phyloP scores from a whole-genome alignment of 768 basidiomycete genomes.

The Chiua virens region DNA sequence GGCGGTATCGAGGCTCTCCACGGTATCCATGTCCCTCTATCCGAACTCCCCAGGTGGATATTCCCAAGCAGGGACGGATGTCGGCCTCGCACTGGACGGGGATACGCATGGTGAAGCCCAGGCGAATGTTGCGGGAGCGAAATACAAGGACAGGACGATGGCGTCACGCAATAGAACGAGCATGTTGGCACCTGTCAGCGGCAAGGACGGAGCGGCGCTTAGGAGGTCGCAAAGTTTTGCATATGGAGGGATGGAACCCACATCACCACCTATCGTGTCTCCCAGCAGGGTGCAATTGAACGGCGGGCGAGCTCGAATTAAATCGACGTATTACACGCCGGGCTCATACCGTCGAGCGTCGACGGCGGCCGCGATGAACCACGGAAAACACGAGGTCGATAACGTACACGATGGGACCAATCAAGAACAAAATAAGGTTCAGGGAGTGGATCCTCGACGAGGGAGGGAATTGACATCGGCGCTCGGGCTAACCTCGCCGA shows the following conservation, averaged over 20 bases:
- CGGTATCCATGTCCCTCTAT: conserved; percentile 49
- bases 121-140: conserved; percentile 30
- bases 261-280: conserved; percentile 39
- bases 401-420: conserved; percentile 34
- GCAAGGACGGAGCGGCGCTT: conserved; percentile 21
- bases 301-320: conserved; percentile 64
- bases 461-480: conserved; percentile 42
- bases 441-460: conserved; percentile 44
- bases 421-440: conserved; percentile 25
- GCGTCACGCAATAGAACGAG: conserved; percentile 20
- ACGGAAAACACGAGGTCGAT: conserved; percentile 34
- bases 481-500: conserved; percentile 35
- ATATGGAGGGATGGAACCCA: conserved; percentile 54
- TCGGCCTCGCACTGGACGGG: conserved; percentile 38
- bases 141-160: conserved; percentile 36
- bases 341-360: conserved; percentile 57
- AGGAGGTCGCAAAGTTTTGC: conserved; percentile 40
- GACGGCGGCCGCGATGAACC: conserved; percentile 38
- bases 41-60: conserved; percentile 39
- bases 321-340: conserved; percentile 64
- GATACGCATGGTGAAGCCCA: conserved; percentile 42
- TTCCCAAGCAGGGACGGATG: conserved; percentile 22
- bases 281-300: conserved; percentile 23
- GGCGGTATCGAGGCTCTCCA: conserved; percentile 40
- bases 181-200: conserved; percentile 17